Evolutionary conservation across 495 filamentous ascomycete species (phyloP).

Genomic region (Rostrohypoxylon terebratum): DNA sequence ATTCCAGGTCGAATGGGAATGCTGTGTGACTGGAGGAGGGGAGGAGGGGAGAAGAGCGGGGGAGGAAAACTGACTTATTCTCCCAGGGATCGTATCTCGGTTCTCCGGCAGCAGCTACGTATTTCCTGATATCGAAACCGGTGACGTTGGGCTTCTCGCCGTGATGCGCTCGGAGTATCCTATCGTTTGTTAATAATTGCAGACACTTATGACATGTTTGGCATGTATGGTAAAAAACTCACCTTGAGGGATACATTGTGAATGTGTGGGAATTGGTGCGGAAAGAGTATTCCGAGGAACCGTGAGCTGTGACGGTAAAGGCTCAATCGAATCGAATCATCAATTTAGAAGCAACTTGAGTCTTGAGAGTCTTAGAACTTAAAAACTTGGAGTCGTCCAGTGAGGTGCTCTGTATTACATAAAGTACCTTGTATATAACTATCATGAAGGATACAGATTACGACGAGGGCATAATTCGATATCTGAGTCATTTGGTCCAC

Average conservation of each 20-base stretch:
- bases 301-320: neutral
- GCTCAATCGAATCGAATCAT: slow-evolving; percentile 14
- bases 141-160: slow-evolving; percentile 74
- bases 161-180: slow-evolving; percentile 54
- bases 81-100: slow-evolving; percentile 89
- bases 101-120: slow-evolving; percentile 72
- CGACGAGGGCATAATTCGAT: neutral
- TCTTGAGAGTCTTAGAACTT: too few relatives aligned
- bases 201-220: neutral
- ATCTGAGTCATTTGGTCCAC: neutral
- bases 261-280: slow-evolving; percentile 6
- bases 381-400: neutral
- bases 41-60: slow-evolving; percentile 5
- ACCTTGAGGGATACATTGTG: slow-evolving; percentile 63
- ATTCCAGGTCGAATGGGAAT: neutral
- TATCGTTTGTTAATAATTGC: slow-evolving; percentile 31
- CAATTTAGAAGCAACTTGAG: neutral
- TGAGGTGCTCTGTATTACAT: neutral
- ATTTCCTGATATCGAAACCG: slow-evolving; percentile 82
- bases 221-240: neutral
- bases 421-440: slow-evolving; percentile 7
- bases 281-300: neutral
- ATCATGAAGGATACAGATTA: neutral
- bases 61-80: slow-evolving; percentile 67
- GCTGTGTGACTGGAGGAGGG: neutral